Conservation (phyloP, 345 rosid genomes). For the Pelargonium nanum region DNA sequence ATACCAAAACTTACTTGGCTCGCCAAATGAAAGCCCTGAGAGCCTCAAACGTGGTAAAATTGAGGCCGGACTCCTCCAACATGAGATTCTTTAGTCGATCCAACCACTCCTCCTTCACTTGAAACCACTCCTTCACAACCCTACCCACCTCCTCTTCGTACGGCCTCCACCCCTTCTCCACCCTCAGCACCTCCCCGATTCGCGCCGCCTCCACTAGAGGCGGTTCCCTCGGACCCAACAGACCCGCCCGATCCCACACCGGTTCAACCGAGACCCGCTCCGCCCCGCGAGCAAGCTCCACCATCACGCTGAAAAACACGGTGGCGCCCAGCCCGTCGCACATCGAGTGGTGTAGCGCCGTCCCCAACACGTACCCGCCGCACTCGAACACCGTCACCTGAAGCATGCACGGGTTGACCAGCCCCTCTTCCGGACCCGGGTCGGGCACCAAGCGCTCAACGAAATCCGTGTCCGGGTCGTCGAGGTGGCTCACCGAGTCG, state of each 20-base stretch:
- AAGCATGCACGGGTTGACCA: conserved; percentile 52
- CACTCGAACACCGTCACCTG: conserved; percentile 66
- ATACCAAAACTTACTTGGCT: conserved; percentile 48
- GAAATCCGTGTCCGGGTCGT: conserved; percentile 44
- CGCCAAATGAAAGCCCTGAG: conserved; percentile 87
- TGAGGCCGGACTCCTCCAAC: conserved; percentile 40
- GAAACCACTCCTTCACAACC: conserved; percentile 41
- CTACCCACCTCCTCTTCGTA: conserved; percentile 27
- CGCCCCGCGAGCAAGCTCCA: conserved; percentile 65
- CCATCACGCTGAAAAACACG: conserved; percentile 53
- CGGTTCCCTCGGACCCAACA: conserved; percentile 62
- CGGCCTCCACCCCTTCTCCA: conserved; percentile 36
- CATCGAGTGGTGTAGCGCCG: conserved; percentile 57
- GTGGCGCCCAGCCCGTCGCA: conserved; percentile 83
- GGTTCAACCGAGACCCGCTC: conserved; percentile 32
- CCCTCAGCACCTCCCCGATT: conserved; percentile 39
- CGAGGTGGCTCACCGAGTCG: conserved; percentile 40
- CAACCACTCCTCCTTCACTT: conserved; percentile 57
- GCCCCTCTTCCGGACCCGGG: conserved; percentile 34
- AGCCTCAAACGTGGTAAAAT: conserved; percentile 79
- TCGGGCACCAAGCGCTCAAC: conserved; percentile 50
- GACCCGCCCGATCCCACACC: conserved; percentile 49
- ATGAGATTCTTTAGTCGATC: conserved; percentile 41
- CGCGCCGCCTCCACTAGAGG: conserved; percentile 40
- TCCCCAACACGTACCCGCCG: conserved; percentile 63